Percentiles rank a stretch among this genome's conserved stretches.
These are phyloP conservation scores for Phytophthora sp. DNA, from an alignment of 352 stramenopile species.

Conservation along the genomic window DNA sequence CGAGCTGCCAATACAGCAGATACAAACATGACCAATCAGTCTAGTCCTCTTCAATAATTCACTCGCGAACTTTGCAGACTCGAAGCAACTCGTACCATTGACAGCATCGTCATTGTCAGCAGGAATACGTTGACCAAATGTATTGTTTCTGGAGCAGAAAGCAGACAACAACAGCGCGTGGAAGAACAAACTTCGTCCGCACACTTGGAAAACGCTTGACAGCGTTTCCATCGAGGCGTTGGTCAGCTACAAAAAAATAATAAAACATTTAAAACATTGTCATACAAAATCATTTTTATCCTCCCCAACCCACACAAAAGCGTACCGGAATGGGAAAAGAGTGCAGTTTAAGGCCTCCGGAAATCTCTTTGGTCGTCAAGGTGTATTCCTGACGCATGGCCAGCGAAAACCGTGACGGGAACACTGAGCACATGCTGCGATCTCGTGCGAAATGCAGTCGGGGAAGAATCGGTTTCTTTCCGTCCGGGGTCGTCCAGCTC, in stretches of 20 bases:
- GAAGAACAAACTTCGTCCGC: conserved; percentile 87
- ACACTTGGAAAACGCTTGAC: conserved; percentile 76
- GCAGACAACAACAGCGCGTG: conserved; percentile 79
- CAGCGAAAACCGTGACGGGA: conserved; percentile 50
- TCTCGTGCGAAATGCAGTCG: conserved; percentile 79
- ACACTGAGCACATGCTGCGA: conserved; percentile 75
- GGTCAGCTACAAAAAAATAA: conserved; percentile 51
- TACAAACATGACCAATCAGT: neutral
- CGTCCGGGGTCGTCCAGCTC: conserved; percentile 69
- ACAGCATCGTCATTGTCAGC: conserved; percentile 68
- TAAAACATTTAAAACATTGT: conserved; percentile 14
- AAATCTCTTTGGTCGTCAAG: conserved; percentile 88
- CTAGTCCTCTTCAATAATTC: neutral
- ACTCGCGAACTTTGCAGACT: neutral
- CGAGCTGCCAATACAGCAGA: conserved; percentile 40
- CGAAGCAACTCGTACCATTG: conserved; percentile 48
- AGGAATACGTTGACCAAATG: conserved; percentile 68
- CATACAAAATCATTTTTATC: neutral
- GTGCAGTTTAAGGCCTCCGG: conserved; percentile 72
- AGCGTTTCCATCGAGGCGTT: conserved; percentile 72
- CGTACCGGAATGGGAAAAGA: conserved; percentile 84
- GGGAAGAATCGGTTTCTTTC: conserved; percentile 70
- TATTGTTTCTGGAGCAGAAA: conserved; percentile 75
- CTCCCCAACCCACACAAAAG: neutral
- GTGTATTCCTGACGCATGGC: conserved; percentile 83